Evolutionary conservation across 495 filamentous ascomycete genomes (phyloP).

Genomic region (Aspergillus sparsus): DNA sequence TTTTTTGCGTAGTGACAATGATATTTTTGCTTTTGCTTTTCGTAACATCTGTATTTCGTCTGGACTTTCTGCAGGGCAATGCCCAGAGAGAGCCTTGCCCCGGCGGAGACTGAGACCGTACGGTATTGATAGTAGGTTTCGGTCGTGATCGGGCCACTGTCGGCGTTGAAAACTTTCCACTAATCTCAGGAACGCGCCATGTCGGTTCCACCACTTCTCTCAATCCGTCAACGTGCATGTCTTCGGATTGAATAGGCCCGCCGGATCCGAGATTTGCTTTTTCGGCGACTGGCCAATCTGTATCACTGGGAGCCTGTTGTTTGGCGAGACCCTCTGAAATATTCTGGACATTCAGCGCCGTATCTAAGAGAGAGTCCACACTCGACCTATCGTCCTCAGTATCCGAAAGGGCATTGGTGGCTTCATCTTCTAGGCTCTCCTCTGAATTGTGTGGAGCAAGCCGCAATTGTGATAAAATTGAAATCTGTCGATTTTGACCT

Average conservation of each 20-base stretch:
- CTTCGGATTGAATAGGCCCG: slow-evolving; percentile 20
- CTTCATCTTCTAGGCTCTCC: slow-evolving; percentile 13
- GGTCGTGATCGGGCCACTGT: slow-evolving; percentile 24
- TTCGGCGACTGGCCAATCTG: slow-evolving; percentile 17
- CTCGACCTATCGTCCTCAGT: slow-evolving; percentile 28
- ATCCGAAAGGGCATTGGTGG: slow-evolving; percentile 19
- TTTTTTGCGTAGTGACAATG: slow-evolving; percentile 28
- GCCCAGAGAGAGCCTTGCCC: slow-evolving; percentile 44
- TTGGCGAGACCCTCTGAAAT: slow-evolving; percentile 1
- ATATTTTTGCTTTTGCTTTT: slow-evolving; percentile 28
- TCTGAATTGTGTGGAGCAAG: background rate
- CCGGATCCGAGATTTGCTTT: slow-evolving; percentile 25
- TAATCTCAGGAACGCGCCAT: slow-evolving; percentile 48
- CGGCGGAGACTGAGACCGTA: slow-evolving; percentile 39
- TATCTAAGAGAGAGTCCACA: slow-evolving; percentile 31
- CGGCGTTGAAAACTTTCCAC: slow-evolving; percentile 39
- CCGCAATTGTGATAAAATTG: slow-evolving; percentile 16
- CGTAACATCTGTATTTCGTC: slow-evolving; percentile 24
- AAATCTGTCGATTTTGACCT: background rate
- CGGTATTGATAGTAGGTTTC: slow-evolving; percentile 19
- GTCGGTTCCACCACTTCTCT: slow-evolving; percentile 28
- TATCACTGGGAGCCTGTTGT: slow-evolving; percentile 1
- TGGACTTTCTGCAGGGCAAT: slow-evolving; percentile 25
- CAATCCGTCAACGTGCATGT: slow-evolving; percentile 2
- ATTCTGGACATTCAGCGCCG: slow-evolving; percentile 23